Evolutionary conservation across 2,329 filamentous ascomycete species (phyloP).

Genomic region (Aotearoamyces nothofagi): DNA sequence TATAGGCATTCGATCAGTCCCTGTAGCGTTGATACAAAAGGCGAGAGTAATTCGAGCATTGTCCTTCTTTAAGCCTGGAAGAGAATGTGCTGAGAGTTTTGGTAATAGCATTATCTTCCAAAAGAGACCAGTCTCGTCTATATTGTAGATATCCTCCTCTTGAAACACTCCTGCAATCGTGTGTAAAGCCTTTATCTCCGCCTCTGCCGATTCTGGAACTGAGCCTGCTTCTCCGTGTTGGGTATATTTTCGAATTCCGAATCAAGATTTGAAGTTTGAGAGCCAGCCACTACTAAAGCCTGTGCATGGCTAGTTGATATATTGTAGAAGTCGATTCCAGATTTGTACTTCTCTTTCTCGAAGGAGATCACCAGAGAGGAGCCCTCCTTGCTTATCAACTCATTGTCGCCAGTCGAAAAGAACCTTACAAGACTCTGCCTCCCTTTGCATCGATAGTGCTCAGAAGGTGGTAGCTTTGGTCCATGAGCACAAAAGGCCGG

Average conservation of each 20-base stretch:
- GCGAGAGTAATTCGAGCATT: constrained; percentile 2
- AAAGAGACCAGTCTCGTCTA: constrained; percentile 11
- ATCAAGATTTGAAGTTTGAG: constrained; percentile 6
- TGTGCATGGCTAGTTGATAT: constrained; percentile 6
- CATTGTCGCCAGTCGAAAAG: constrained; percentile 2
- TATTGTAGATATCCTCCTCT: constrained; percentile 10
- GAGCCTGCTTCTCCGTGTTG: constrained; percentile 6
- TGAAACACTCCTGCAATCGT: constrained; percentile 7
- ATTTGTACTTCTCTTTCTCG: constrained; percentile 8
- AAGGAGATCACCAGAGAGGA: constrained; percentile 1
- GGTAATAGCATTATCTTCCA: constrained; percentile 9
- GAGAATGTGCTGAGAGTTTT: constrained; percentile 2
- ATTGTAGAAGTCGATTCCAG: constrained; percentile 8
- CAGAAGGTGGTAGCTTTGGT: no score
- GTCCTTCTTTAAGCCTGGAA: constrained; percentile 3
- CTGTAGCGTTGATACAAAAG: constrained; percentile 4
- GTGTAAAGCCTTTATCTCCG: constrained; percentile 6
- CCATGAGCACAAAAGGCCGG: no score
- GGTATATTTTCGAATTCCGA: constrained; percentile 3
- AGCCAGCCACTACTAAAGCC: constrained; percentile 11
- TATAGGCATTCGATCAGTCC: constrained; percentile 3
- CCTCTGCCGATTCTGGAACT: constrained; percentile 1
- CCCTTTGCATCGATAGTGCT: no score
- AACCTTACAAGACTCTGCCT: no score
- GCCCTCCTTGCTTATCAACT: constrained; percentile 1